A percentile compares a stretch with the other conserved stretches of the same genome.
Conservation (phyloP, 257 asterid species). For the Scutellaria minor region DNA sequence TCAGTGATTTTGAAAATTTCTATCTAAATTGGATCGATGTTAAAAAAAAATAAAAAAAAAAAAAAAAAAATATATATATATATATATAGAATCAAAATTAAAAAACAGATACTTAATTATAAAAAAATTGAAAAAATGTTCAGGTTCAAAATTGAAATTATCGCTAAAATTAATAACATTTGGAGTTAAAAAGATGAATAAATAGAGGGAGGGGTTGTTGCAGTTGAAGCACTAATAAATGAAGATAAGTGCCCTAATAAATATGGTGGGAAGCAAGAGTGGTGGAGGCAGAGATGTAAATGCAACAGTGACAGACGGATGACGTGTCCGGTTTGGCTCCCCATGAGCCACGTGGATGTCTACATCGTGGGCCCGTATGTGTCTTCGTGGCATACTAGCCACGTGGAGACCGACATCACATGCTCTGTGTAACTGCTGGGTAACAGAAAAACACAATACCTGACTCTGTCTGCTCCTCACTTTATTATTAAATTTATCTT, state of each 20-base stretch:
- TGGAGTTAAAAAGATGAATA: not conserved
- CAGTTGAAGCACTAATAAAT: conserved; percentile 21
- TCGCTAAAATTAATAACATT: no score
- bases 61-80: no score
- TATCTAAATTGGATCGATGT: no score
- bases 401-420: conserved; percentile 44
- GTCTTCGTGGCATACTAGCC: conserved; percentile 38
- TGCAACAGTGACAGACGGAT: conserved; percentile 30
- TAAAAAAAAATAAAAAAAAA: no score
- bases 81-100: no score
- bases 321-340: conserved; percentile 37
- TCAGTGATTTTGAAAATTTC: no score
- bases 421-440: conserved; percentile 32
- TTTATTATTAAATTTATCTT: no score
- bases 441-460: conserved; percentile 38
- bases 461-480: conserved; percentile 23
- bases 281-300: conserved; percentile 16
- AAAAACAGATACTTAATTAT: no score
- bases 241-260: not conserved
- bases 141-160: no score
- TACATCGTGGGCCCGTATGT: conserved; percentile 37
- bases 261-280: not conserved
- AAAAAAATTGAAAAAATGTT: no score
- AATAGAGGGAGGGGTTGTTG: not conserved
- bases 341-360: conserved; percentile 53